Conservation (phyloP, 805 yeast genomes). For the Monosporozyma yasuniensis region DNA sequence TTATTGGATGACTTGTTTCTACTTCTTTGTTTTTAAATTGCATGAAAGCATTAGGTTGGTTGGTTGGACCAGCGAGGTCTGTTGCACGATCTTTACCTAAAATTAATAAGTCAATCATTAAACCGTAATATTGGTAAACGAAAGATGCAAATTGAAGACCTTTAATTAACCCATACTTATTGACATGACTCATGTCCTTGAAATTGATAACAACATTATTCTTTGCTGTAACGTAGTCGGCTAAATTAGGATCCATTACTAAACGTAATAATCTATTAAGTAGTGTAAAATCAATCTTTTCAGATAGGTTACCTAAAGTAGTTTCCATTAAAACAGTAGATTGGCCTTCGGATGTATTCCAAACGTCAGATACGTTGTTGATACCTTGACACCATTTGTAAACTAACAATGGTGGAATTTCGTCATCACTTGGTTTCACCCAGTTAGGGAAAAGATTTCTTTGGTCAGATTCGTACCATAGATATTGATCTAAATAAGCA, state of each 20-base stretch:
- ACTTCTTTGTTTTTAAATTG: slow-evolving; percentile 52
- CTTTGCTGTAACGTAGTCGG: slow-evolving; percentile 89
- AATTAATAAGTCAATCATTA: slow-evolving; percentile 70
- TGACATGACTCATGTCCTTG: slow-evolving; percentile 92
- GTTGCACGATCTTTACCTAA: slow-evolving; percentile 81
- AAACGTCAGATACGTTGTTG: slow-evolving; percentile 65
- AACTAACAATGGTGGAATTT: slow-evolving; percentile 83
- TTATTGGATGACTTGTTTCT: slow-evolving; percentile 66
- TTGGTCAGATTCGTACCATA: slow-evolving; percentile 93
- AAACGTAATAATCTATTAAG: slow-evolving; percentile 72
- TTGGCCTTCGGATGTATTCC: slow-evolving; percentile 72
- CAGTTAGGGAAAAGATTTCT: slow-evolving; percentile 86
- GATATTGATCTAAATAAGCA: slow-evolving; percentile 88
- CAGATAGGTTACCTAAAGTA: slow-evolving; percentile 57
- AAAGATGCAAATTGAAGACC: slow-evolving; percentile 90
- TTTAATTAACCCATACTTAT: slow-evolving; percentile 76
- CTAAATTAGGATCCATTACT: slow-evolving; percentile 80
- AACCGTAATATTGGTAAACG: slow-evolving; percentile 82
- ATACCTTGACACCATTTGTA: slow-evolving; percentile 93
- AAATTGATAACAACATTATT: slow-evolving; percentile 74
- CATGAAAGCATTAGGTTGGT: slow-evolving; percentile 65
- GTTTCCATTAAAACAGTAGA: slow-evolving; percentile 81
- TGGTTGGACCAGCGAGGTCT: slow-evolving; percentile 75
- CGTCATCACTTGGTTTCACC: slow-evolving; percentile 92
- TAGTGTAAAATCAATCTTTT: slow-evolving; percentile 81